Conservation (phyloP, 2,329 filamentous ascomycete genomes). For the Ascomycota sp. region DNA sequence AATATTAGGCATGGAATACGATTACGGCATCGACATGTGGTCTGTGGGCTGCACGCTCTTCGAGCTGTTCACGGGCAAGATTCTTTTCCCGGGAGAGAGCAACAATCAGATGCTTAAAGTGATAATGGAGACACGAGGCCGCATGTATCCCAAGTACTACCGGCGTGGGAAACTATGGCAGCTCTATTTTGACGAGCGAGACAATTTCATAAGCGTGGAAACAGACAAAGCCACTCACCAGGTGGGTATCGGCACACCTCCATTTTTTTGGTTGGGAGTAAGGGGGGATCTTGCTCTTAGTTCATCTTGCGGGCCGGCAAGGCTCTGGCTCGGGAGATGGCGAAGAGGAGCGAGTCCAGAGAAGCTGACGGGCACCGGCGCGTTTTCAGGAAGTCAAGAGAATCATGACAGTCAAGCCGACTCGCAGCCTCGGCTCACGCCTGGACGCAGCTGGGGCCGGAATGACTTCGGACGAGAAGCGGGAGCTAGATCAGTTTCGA, state of each 20-base stretch:
- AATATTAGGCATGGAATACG: slow-evolving; percentile 88
- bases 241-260: too few species aligned
- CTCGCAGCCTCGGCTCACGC: slow-evolving; percentile 62
- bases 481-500: slow-evolving; percentile 64
- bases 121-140: slow-evolving; percentile 91
- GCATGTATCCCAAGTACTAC: slow-evolving; percentile 74
- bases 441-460: slow-evolving; percentile 54
- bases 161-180: slow-evolving; percentile 59
- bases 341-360: too few species aligned
- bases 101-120: slow-evolving; percentile 97
- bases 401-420: slow-evolving; percentile 51
- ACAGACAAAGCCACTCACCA: slow-evolving; percentile 75
- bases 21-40: slow-evolving; percentile 93
- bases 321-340: too few species aligned
- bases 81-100: slow-evolving; percentile 81
- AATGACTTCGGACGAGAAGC: slow-evolving; percentile 52
- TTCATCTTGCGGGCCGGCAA: too few species aligned
- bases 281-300: too few species aligned
- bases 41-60: slow-evolving; percentile 93
- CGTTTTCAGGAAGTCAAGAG: too few species aligned
- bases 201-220: slow-evolving; percentile 71
- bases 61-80: slow-evolving; percentile 93
- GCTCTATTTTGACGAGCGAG: slow-evolving; percentile 66
- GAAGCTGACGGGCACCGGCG: too few species aligned
- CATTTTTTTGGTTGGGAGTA: too few species aligned